phyloP scores from a whole-genome alignment of 345 rosid genomes.

The Boechera retrofracta region DNA sequence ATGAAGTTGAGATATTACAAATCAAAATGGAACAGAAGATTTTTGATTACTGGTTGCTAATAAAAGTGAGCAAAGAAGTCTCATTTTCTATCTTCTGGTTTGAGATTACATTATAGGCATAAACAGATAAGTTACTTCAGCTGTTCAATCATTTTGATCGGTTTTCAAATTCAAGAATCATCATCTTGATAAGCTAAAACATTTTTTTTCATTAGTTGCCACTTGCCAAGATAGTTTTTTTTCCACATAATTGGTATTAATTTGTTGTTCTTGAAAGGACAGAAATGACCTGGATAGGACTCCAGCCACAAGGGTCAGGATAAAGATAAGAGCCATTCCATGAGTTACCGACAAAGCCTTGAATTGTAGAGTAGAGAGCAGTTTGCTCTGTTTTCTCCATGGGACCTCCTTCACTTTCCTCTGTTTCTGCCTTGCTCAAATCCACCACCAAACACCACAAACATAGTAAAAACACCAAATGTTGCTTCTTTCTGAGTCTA shows the following conservation, averaged over 20 bases:
- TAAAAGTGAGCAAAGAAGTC: neutral
- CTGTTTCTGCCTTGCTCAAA: slow-evolving; percentile 54
- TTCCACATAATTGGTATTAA: neutral
- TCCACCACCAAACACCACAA: slow-evolving; percentile 45
- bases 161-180: neutral
- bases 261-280: too few relatives aligned
- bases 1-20: too few relatives aligned
- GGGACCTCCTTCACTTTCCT: slow-evolving; percentile 57
- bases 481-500: slow-evolving; percentile 16
- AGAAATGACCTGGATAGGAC: slow-evolving; percentile 78
- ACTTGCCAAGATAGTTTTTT: neutral
- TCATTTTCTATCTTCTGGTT: slow-evolving; percentile 13
- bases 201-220: too few relatives aligned
- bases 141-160: neutral
- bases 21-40: slow-evolving; percentile 17
- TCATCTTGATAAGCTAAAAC: slow-evolving; percentile 9
- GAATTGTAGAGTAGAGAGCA: slow-evolving; percentile 72
- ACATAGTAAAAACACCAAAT: slow-evolving; percentile 47
- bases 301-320: slow-evolving; percentile 99
- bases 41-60: neutral
- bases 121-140: neutral
- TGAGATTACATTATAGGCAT: slow-evolving; percentile 19
- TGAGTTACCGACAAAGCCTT: slow-evolving; percentile 85
- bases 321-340: slow-evolving; percentile 94
- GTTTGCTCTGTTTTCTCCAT: slow-evolving; percentile 77